Evolutionary conservation across 306 rosid genomes (phyloP).

Genomic region (Cucumis cinereus): DNA sequence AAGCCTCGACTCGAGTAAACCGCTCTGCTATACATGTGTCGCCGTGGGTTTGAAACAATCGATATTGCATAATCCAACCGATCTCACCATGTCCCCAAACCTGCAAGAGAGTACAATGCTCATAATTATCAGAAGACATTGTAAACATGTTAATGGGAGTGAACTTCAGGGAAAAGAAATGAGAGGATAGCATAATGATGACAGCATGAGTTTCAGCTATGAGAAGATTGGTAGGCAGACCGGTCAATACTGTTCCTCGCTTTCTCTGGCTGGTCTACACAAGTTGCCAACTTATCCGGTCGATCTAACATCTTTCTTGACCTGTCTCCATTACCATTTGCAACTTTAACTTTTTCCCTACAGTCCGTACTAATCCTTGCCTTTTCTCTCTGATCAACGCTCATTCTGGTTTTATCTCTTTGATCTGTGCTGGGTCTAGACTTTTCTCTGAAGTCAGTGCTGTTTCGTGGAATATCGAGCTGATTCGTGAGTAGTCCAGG

Average conservation of each 20-base stretch:
- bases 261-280: slow-evolving; percentile 15
- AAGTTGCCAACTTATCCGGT: slow-evolving; percentile 22
- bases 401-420: slow-evolving; percentile 26
- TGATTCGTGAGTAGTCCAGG: slow-evolving; percentile 29
- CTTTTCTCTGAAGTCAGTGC: slow-evolving; percentile 69
- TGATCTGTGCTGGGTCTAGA: slow-evolving; percentile 32
- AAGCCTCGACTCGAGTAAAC: not conserved
- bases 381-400: slow-evolving; percentile 54
- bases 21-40: slow-evolving; percentile 34
- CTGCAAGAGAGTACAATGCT: slow-evolving; percentile 37
- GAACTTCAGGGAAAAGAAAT: not conserved
- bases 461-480: slow-evolving; percentile 50
- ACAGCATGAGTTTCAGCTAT: not conserved
- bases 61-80: slow-evolving; percentile 83
- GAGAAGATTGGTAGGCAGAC: slow-evolving; percentile 12
- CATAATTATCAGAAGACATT: slow-evolving; percentile 19
- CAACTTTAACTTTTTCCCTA: slow-evolving; percentile 54
- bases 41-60: slow-evolving; percentile 81
- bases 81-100: slow-evolving; percentile 81
- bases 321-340: slow-evolving; percentile 56
- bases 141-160: not conserved
- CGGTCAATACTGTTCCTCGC: slow-evolving; percentile 31
- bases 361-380: slow-evolving; percentile 41
- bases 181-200: not conserved
- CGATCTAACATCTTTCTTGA: slow-evolving; percentile 50